phyloP scores from a whole-genome alignment of 306 rosid genomes.

The Hippophae gyantsensis region DNA sequence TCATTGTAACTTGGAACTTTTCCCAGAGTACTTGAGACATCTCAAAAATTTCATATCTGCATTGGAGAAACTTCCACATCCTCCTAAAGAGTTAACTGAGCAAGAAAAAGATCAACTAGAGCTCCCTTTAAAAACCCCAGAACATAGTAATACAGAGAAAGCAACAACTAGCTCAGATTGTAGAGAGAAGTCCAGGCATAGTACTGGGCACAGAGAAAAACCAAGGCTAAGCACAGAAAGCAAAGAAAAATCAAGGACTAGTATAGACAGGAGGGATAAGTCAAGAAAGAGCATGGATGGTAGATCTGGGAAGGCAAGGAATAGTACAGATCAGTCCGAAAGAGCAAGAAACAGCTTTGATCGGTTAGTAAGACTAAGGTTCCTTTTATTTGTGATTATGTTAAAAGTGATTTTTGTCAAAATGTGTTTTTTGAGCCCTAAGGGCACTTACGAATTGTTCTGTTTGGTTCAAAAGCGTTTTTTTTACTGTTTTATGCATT shows the following conservation, averaged over 20 bases:
- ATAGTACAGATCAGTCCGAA: constrained; percentile 48
- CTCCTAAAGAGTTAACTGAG: neutral
- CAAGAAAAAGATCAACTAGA: constrained; percentile 13
- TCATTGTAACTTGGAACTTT: constrained; percentile 55
- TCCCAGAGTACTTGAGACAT: constrained; percentile 53
- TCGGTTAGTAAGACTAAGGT: constrained; percentile 26
- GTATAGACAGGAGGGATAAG: constrained; percentile 38
- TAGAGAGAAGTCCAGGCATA: constrained; percentile 29
- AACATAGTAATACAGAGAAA: constrained; percentile 19
- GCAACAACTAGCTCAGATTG: constrained; percentile 33
- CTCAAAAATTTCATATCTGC: constrained; percentile 51
- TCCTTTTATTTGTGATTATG: neutral
- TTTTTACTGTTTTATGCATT: too few relatives aligned
- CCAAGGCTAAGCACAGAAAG: constrained; percentile 38
- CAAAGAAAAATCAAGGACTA: constrained; percentile 39
- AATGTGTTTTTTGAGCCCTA: neutral
- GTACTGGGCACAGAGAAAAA: constrained; percentile 34
- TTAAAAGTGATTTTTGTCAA: neutral
- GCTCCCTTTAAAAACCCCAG: constrained; percentile 10
- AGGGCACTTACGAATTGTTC: constrained; percentile 1
- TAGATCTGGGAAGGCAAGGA: constrained; percentile 32
- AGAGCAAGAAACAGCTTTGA: constrained; percentile 63
- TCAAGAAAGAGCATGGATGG: constrained; percentile 47
- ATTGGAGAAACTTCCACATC: constrained; percentile 34
- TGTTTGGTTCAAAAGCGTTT: too few relatives aligned